Conservation (phyloP, 2,329 filamentous ascomycete genomes). For the Herpotrichia juniperi region DNA sequence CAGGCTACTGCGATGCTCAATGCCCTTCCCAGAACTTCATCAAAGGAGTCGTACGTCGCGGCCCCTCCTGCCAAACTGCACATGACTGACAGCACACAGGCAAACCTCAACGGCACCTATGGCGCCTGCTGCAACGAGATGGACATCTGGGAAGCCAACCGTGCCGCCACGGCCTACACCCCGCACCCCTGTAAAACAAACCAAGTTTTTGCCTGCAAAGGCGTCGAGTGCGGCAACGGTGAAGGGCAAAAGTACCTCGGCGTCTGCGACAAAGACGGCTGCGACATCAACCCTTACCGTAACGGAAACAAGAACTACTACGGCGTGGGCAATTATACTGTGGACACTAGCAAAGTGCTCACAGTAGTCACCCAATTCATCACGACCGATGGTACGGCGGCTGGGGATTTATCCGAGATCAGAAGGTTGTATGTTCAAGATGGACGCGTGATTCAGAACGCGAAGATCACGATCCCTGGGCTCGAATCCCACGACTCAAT, state of each 20-base stretch:
- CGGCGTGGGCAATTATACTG: constrained; percentile 56
- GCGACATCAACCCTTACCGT: constrained; percentile 53
- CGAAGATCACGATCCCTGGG: constrained; percentile 48
- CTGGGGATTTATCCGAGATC: constrained; percentile 48
- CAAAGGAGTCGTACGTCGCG: constrained; percentile 40
- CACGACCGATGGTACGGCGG: constrained; percentile 46
- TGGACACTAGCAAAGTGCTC: constrained; percentile 42
- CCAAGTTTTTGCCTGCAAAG: constrained; percentile 57
- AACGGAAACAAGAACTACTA: constrained; percentile 66
- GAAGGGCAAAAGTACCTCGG: constrained; percentile 61
- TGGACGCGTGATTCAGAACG: constrained; percentile 51
- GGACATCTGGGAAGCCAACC: constrained; percentile 72
- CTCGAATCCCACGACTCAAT: constrained; percentile 56
- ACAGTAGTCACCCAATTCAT: constrained; percentile 56
- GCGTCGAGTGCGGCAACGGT: constrained; percentile 40
- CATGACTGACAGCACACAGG: constrained; percentile 5
- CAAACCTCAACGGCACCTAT: constrained; percentile 44
- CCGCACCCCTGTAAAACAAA: constrained; percentile 64
- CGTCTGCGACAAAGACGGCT: constrained; percentile 63
- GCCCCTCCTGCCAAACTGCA: neutral
- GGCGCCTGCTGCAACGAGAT: constrained; percentile 70
- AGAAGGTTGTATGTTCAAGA: constrained; percentile 53
- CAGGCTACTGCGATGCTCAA: constrained; percentile 39
- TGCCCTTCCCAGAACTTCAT: constrained; percentile 51
- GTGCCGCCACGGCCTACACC: constrained; percentile 64